phyloP scores from a whole-genome alignment of 352 stramenopile species.

The Globisporangium spiculum region DNA sequence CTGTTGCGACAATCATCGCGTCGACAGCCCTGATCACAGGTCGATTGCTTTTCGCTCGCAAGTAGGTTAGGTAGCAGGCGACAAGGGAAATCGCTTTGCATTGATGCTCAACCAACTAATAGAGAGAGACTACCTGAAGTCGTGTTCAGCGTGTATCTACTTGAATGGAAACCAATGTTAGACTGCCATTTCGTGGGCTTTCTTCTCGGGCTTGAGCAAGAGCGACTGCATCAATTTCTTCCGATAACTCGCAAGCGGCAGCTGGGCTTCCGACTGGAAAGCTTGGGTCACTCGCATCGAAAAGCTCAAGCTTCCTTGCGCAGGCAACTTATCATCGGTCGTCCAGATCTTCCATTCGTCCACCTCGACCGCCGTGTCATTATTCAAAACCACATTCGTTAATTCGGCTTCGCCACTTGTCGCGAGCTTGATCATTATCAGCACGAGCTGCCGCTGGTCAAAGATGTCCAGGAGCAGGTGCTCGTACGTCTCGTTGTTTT shows the following conservation, averaged over 20 bases:
- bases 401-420: conserved; percentile 43
- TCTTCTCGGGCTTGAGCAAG: conserved; percentile 58
- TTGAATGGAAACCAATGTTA: background rate
- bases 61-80: conserved; percentile 15
- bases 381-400: conserved; percentile 44
- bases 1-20: conserved; percentile 43
- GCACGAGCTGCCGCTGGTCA: conserved; percentile 54
- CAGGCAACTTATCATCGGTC: conserved; percentile 50
- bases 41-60: conserved; percentile 43
- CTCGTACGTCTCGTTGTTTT: conserved; percentile 52
- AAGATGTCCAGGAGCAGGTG: conserved; percentile 41
- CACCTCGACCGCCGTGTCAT: conserved; percentile 28
- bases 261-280: conserved; percentile 48
- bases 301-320: conserved; percentile 40
- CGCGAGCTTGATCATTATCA: conserved; percentile 54
- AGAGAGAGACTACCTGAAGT: background rate
- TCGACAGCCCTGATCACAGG: conserved; percentile 48
- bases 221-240: conserved; percentile 62
- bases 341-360: conserved; percentile 63
- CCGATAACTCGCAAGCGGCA: conserved; percentile 42
- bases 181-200: conserved; percentile 31
- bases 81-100: background rate
- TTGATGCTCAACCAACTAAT: background rate
- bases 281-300: conserved; percentile 38
- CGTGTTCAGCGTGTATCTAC: background rate